phyloP scores from a whole-genome alignment of 768 basidiomycete genomes.

The Collybiopsis confluens region DNA sequence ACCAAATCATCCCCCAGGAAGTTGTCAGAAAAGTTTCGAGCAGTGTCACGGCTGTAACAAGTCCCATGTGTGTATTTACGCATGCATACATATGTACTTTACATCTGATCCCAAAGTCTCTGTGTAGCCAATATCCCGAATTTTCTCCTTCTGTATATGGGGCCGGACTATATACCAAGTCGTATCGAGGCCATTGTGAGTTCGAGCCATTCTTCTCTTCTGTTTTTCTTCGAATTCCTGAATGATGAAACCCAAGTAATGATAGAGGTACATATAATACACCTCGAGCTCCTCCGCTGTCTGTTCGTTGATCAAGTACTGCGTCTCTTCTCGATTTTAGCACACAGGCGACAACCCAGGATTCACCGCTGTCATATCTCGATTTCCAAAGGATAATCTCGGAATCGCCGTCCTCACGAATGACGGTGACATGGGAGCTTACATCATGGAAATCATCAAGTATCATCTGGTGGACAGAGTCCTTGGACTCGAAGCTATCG shows the following conservation, averaged over 20 bases:
- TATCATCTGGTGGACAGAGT: neutral
- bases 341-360: neutral
- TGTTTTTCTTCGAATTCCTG: neutral
- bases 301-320: too few species aligned
- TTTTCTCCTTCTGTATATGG: neutral
- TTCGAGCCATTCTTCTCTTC: neutral
- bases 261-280: neutral
- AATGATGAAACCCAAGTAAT: neutral
- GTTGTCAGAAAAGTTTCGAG: neutral
- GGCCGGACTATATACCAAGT: neutral
- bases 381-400: slow-evolving; percentile 5
- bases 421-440: neutral
- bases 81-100: too few species aligned
- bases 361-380: neutral
- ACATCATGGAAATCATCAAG: neutral
- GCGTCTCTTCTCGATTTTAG: neutral
- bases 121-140: neutral
- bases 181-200: neutral
- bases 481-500: neutral
- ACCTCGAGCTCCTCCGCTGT: neutral
- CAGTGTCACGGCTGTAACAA: neutral
- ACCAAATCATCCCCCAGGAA: slow-evolving; percentile 6
- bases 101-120: neutral
- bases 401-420: slow-evolving; percentile 7
- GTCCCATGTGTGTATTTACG: neutral